Conservation (phyloP, 2,329 filamentous ascomycete genomes). For the Penicillium hordei region DNA sequence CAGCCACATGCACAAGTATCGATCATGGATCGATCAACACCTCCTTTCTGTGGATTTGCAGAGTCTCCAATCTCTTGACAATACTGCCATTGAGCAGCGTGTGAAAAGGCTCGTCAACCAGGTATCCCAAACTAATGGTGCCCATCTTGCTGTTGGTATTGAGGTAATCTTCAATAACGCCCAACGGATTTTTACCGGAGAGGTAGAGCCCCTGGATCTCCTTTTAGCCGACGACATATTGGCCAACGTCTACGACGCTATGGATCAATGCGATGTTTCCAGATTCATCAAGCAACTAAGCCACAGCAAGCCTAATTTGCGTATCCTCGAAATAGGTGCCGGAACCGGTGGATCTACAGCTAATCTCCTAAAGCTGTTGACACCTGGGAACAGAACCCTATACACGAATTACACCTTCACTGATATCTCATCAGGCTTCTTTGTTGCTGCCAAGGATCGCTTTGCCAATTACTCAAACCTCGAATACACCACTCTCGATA, state of each 20-base stretch:
- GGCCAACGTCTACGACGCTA: conserved; percentile 9
- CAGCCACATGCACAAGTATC: conserved; percentile 13
- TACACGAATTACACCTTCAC: conserved; percentile 32
- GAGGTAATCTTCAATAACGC: conserved; percentile 8
- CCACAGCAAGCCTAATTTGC: conserved; percentile 25
- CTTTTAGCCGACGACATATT: conserved; percentile 21
- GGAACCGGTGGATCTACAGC: conserved; percentile 31
- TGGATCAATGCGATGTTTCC: conserved; percentile 8
- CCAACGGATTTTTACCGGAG: conserved; percentile 14
- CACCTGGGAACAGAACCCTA: conserved; percentile 5
- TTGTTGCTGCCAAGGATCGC: conserved; percentile 26
- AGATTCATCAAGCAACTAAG: conserved; percentile 19
- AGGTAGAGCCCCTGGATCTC: conserved; percentile 17
- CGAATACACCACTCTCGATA: conserved; percentile 33
- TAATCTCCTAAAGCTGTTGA: conserved; percentile 16
- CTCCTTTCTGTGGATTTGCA: background rate
- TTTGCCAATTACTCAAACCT: conserved; percentile 26
- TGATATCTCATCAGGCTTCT: conserved; percentile 33
- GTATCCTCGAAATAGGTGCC: conserved; percentile 30
- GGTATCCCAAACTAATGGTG: conserved; percentile 1
- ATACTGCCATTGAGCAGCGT: conserved; percentile 2
- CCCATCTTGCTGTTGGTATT: conserved; percentile 1
- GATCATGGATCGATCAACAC: conserved; percentile 12
- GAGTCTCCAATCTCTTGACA: background rate
- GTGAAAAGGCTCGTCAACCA: conserved; percentile 1